Evolutionary conservation across 2,329 filamentous ascomycete genomes (phyloP), one percentile per base, ranked within the genome.

Genomic region (Verticillium isaacii): DNA sequence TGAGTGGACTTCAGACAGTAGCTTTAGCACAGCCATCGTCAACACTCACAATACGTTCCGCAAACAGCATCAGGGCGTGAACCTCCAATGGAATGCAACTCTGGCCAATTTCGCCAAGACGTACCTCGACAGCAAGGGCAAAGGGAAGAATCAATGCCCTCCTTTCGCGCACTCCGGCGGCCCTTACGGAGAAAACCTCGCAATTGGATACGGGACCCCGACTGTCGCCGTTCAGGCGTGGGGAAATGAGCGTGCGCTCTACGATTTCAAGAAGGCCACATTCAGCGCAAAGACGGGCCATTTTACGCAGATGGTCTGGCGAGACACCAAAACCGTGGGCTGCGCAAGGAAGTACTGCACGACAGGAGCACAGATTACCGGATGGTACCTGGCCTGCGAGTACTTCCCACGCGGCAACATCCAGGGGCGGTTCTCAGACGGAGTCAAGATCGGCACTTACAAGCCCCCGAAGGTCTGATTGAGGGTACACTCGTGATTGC

Each of bases 381-480:
- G 86, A 0, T 90, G 86, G 85, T 89, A 84, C 72, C 76, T 91
- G 0, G 86, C 86, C 32, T 92, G 89, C 67, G 88, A 91, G 74
- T 91, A 91, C 73, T 88, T 79, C 77, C 88, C 89, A 1, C 72
- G 79, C 1, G 89, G 89, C 0, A 91, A 92, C 68, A 76, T 91
- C 0, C 69, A 80, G 1, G 85, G 82, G 0, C 70, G 77, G 64
- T 86, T 83, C 62, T 74, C 70, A 41, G 74, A 80, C n/a, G 45
- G 45, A 1, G 45, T 50, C 45, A 50, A 50, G 19, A 8, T 50
- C 3, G 45, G 45, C n/a, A 50, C 45, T 2, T 50, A 50, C 45
- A 50, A 50, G 45, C n/a, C 5, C 8, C 45, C 45, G n/a, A 50
- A 50, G 45, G n/a, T 14, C 34, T 36, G 2, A 36, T 5, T 6